phyloP scores from a whole-genome alignment of 441 rosid species.

The Rhodomyrtus psidioides region DNA sequence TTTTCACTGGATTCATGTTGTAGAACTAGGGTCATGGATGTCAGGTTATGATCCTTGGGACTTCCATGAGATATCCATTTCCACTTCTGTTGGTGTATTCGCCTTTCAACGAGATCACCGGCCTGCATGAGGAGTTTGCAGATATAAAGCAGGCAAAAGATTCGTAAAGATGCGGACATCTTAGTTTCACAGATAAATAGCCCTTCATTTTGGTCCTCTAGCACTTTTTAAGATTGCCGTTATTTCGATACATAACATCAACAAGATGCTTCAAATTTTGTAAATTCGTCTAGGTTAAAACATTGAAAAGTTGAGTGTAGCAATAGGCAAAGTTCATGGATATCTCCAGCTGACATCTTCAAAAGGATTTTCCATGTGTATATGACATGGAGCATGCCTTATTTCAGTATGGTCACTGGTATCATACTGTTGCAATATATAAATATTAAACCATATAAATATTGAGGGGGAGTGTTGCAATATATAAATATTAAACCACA shows the following conservation, averaged over 20 bases:
- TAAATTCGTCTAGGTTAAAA: too few species aligned
- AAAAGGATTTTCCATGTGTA: not conserved
- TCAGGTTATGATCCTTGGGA: slow-evolving; percentile 36
- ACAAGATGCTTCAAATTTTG: not conserved
- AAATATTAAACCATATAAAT: too few species aligned
- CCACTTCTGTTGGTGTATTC: slow-evolving; percentile 54
- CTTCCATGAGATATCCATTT: slow-evolving; percentile 62
- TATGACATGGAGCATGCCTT: not conserved
- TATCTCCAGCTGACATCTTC: not conserved
- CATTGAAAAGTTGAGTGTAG: not conserved
- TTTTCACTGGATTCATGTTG: slow-evolving; percentile 44
- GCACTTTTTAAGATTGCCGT: not conserved
- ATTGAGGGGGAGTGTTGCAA: too few species aligned
- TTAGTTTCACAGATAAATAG: not conserved
- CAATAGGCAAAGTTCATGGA: not conserved
- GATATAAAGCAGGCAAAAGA: not conserved
- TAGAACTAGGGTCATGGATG: slow-evolving; percentile 38
- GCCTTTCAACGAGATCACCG: slow-evolving; percentile 49
- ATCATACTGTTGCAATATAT: too few species aligned
- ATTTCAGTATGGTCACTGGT: not conserved
- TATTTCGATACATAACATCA: not conserved
- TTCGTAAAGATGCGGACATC: not conserved
- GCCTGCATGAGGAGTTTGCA: slow-evolving; percentile 19
- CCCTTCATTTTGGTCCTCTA: not conserved
- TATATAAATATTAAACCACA: too few species aligned